A percentile compares a stretch with the other conserved stretches of the same genome.
Evolutionary conservation across 805 yeast species (phyloP).

Genomic region (Trichomonascus vanleenenianus): DNA sequence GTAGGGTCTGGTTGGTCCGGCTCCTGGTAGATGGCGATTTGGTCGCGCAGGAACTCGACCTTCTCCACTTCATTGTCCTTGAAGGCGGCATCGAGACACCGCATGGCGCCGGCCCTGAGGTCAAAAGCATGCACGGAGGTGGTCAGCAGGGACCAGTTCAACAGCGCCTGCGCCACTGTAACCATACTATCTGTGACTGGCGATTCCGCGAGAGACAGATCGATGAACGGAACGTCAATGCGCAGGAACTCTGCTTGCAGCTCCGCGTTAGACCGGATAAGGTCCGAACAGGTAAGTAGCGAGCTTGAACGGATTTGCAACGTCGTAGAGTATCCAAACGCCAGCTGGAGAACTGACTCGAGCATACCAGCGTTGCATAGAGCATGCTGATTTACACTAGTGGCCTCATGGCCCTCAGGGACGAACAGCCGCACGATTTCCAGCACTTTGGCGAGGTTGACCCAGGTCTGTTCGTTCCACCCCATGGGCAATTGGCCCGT

Average conservation of each 20-base stretch:
- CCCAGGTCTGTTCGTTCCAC: constrained; percentile 73
- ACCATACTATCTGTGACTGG: constrained; percentile 29
- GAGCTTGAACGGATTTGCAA: constrained; percentile 60
- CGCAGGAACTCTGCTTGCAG: constrained; percentile 67
- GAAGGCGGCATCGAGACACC: constrained; percentile 61
- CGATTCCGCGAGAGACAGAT: constrained; percentile 43
- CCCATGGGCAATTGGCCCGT: constrained; percentile 31
- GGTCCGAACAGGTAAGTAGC: constrained; percentile 66
- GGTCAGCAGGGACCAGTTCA: constrained; percentile 74
- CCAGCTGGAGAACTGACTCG: constrained; percentile 56
- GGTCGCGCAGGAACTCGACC: constrained; percentile 56
- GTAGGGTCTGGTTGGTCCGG: constrained; percentile 8
- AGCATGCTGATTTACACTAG: constrained; percentile 51
- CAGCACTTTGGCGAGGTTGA: constrained; percentile 57
- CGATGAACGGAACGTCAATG: constrained; percentile 88
- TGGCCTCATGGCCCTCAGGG: constrained; percentile 60
- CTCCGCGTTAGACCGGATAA: constrained; percentile 57
- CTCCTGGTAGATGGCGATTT: constrained; percentile 39
- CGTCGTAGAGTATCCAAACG: constrained; percentile 58
- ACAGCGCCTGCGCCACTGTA: constrained; percentile 66
- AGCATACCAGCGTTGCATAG: constrained; percentile 57
- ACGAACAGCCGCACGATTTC: constrained; percentile 71
- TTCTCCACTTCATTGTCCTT: constrained; percentile 56
- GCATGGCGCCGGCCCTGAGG: constrained; percentile 64
- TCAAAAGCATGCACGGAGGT: constrained; percentile 84